phyloP scores from a whole-genome alignment of 495 filamentous ascomycete species.

The Daldinia loculata region DNA sequence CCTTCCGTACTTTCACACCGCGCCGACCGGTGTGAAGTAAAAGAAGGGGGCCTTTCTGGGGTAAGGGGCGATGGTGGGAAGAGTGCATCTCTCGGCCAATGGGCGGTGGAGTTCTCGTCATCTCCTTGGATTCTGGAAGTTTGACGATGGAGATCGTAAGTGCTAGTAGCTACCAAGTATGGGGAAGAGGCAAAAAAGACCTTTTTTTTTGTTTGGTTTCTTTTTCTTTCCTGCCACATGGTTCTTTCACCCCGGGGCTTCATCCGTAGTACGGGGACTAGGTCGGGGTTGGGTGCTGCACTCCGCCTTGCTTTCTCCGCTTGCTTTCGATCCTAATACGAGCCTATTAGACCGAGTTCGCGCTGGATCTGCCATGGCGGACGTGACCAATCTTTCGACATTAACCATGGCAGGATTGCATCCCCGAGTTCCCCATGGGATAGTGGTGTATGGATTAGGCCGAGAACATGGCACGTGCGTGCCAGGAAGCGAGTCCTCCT shows the following conservation, averaged over 20 bases:
- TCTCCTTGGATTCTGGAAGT: constrained; percentile 4
- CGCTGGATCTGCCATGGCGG: constrained; percentile 5
- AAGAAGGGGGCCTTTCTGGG: constrained; percentile 5
- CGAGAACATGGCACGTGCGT: constrained; percentile 22
- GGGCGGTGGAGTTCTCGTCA: constrained; percentile 6
- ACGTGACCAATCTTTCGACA: constrained; percentile 2
- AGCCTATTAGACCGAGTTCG: constrained; percentile 26
- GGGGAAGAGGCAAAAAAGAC: constrained; percentile 16
- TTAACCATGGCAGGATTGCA: constrained; percentile 19
- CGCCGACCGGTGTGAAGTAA: constrained; percentile 13
- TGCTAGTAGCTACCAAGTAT: neutral
- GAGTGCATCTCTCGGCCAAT: constrained; percentile 11
- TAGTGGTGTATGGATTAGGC: constrained; percentile 26
- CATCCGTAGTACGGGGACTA: constrained; percentile 9
- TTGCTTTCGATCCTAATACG: constrained; percentile 14
- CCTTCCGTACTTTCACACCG: constrained; percentile 1
- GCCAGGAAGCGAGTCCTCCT: neutral
- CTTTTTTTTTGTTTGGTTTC: neutral
- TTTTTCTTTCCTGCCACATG: neutral
- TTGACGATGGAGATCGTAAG: neutral
- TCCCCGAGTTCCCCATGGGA: constrained; percentile 25
- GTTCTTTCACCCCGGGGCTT: constrained; percentile 14
- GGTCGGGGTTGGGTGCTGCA: neutral
- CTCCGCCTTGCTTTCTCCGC: neutral
- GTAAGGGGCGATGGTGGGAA: constrained; percentile 4